Evolutionary conservation across 2,329 filamentous ascomycete species (phyloP).

Genomic region (Arthrobotrys entomopaga): DNA sequence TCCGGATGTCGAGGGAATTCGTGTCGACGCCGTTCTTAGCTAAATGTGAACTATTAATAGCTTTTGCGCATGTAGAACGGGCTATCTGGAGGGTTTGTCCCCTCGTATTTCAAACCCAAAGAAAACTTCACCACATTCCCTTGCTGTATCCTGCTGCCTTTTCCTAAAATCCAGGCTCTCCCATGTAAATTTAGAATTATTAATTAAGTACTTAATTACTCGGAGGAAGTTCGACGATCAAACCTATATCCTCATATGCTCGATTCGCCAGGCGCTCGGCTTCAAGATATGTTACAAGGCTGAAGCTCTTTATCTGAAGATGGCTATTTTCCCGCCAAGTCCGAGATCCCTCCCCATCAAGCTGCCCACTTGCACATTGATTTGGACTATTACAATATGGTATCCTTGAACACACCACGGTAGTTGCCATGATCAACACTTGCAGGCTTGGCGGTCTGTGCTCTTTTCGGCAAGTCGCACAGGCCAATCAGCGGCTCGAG

Average conservation of each 20-base stretch:
- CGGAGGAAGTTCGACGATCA: too few relatives aligned
- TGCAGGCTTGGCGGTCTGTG: conserved; percentile 33
- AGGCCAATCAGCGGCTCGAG: conserved; percentile 52
- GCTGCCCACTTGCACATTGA: neutral
- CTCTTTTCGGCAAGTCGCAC: conserved; percentile 48
- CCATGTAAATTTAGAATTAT: too few relatives aligned
- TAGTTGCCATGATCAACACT: conserved; percentile 20
- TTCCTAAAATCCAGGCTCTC: too few relatives aligned
- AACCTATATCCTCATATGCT: too few relatives aligned
- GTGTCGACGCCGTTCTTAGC: neutral
- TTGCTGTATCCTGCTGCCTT: too few relatives aligned
- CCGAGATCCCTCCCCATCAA: neutral
- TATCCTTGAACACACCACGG: neutral
- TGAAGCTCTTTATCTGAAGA: neutral
- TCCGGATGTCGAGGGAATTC: neutral
- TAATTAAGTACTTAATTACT: too few relatives aligned
- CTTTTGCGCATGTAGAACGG: conserved; percentile 2
- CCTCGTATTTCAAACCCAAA: conserved; percentile 5
- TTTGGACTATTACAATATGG: too few relatives aligned
- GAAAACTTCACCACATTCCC: too few relatives aligned
- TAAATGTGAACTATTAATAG: conserved; percentile 12
- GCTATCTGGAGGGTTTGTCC: conserved; percentile 6
- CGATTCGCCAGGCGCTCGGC: too few relatives aligned
- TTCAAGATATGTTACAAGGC: too few relatives aligned
- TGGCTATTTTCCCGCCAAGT: neutral